Evolutionary conservation across 176 grass and related monocot species (phyloP), one percentile per base, ranked within the genome.

Genomic region (Rhynchospora pubera): DNA sequence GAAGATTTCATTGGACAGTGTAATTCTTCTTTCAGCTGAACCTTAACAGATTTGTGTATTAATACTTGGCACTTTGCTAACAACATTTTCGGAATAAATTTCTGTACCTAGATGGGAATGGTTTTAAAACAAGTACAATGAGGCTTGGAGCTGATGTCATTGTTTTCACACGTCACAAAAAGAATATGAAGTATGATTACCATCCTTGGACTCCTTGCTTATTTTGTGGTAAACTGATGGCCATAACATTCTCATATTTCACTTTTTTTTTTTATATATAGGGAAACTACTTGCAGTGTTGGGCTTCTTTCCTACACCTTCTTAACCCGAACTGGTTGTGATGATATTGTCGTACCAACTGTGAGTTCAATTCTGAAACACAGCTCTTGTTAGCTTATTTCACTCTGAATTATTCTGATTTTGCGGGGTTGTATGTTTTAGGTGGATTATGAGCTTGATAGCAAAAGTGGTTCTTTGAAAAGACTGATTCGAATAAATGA

Each of bases 91-190:
- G 45, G 65, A 68, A 24, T n/a, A 74, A 71, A 12, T 19, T 62
- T 91, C 58, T 80, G 78, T 79, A 65, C 32, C 82, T 85, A 99
- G 97, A 99, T 96, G 97, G 97, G 83, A 99, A 99, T 90, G 97
- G 97, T 79, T 99, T 99, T 87, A 99, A 99, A 80, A 99, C 97
- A 57, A 99, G 97, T 90, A 99, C 93, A 0, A 99, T 99, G 97
- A 87, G 97, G 63, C 92, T 99, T 85, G 97, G 97, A 87, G 92
- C 91, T 39, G 97, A 99, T 90, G 97, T 85, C 73, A 93, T 99
- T 89, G 87, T 96, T 84, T 93, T 99, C 83, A 99, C 89, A 55
- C 83, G 91, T 46, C 89, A 85, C 87, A 84, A 83, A 83, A 95
- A 88, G 60, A 89, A 99, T 30, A 68, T 86, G 92, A 91, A 86